Percentiles rank a stretch among this genome's conserved stretches.
Conservation (phyloP, 1,284 basidiomycete species). For the Hypsizygus ulmarius region DNA sequence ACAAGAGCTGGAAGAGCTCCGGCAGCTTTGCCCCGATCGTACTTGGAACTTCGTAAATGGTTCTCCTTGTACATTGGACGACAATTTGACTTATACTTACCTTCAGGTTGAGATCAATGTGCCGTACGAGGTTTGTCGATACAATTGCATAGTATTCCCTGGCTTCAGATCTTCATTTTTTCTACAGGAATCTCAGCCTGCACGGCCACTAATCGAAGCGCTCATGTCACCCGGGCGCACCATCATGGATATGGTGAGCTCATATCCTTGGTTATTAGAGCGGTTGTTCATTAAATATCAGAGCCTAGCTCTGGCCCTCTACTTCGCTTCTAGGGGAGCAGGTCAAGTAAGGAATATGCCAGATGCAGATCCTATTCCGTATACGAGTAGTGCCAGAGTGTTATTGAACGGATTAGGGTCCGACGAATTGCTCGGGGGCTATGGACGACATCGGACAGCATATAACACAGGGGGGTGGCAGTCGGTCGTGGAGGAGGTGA, state of each 20-base stretch:
- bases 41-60: conserved; percentile 83
- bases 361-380: conserved; percentile 42
- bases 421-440: conserved; percentile 94
- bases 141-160: conserved; percentile 3
- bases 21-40: conserved; percentile 66
- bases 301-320: conserved; percentile 90
- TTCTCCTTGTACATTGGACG: neutral
- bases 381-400: conserved; percentile 77
- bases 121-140: conserved; percentile 63
- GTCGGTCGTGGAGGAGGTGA: conserved; percentile 78
- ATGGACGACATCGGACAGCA: conserved; percentile 84
- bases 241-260: conserved; percentile 87
- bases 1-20: conserved; percentile 75
- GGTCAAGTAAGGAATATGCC: conserved; percentile 50
- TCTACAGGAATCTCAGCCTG: conserved; percentile 60
- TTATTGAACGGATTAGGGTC: conserved; percentile 92
- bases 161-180: conserved; percentile 1
- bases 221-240: conserved; percentile 82
- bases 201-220: conserved; percentile 58
- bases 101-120: conserved; percentile 81
- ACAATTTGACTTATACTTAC: conserved; percentile 2
- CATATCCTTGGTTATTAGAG: neutral
- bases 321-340: conserved; percentile 84
- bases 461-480: conserved; percentile 69
- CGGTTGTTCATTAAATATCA: conserved; percentile 27